phyloP scores from a whole-genome alignment of 2,329 filamentous ascomycete species.

The Fusarium robinianum region DNA sequence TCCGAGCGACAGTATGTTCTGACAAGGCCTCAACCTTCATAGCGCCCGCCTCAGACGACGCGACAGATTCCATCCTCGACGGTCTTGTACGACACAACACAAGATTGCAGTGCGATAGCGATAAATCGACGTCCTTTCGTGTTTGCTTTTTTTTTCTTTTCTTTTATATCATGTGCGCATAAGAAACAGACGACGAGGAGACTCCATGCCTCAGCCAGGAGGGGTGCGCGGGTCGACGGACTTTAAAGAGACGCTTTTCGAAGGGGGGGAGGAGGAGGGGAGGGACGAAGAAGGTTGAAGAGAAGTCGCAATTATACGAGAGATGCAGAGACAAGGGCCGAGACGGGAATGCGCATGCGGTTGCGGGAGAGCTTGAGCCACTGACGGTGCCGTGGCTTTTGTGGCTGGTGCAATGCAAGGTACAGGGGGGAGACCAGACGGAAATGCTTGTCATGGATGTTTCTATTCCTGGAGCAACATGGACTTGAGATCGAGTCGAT shows the following conservation, averaged over 20 bases:
- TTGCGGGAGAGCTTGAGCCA: conserved; percentile 25
- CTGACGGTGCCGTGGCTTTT: no score
- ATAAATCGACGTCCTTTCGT: neutral
- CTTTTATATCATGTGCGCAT: conserved; percentile 3
- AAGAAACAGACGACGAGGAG: conserved; percentile 12
- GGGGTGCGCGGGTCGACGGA: conserved; percentile 9
- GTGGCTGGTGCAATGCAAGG: conserved; percentile 14
- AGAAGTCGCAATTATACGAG: conserved; percentile 10
- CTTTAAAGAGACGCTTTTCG: conserved; percentile 1
- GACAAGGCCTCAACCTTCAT: conserved; percentile 33
- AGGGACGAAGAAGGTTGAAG: conserved; percentile 1
- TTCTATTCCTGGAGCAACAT: no score
- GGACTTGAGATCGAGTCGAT: no score
- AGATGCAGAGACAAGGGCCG: no score
- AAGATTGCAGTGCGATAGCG: no score
- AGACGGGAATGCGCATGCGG: conserved; percentile 1
- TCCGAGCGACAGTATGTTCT: conserved; percentile 49
- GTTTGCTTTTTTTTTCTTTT: neutral
- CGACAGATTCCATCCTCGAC: conserved; percentile 40
- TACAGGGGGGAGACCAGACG: neutral
- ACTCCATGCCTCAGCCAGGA: conserved; percentile 22
- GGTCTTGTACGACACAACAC: no score
- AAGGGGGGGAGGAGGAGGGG: conserved; percentile 2
- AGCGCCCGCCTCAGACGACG: conserved; percentile 34
- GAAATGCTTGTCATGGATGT: no score